Conservation (phyloP, 2,329 filamentous ascomycete genomes). For the Diaporthe ilicicola region DNA sequence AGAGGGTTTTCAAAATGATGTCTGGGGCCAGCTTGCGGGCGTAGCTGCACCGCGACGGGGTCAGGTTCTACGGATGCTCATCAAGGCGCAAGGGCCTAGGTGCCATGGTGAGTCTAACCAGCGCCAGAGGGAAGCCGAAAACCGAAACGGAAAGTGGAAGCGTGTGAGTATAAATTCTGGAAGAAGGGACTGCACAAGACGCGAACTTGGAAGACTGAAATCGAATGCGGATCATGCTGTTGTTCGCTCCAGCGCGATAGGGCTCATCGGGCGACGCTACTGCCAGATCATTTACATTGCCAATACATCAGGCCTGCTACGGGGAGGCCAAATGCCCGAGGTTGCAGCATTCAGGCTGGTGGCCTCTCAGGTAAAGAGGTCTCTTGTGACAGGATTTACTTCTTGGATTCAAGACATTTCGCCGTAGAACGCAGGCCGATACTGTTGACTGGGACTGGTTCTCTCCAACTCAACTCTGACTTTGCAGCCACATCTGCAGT, state of each 20-base stretch:
- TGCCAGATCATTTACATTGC: neutral
- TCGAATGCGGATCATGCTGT: neutral
- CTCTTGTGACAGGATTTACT: neutral
- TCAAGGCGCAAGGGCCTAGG: neutral
- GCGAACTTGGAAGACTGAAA: too few relatives aligned
- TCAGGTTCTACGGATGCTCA: neutral
- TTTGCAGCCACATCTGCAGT: too few relatives aligned
- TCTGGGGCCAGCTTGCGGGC: neutral
- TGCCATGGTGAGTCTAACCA: neutral
- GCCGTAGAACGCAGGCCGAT: neutral
- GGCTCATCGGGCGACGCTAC: neutral
- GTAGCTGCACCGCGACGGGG: neutral
- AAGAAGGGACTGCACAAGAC: neutral
- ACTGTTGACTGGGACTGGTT: neutral
- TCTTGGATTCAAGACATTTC: neutral
- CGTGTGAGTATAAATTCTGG: neutral
- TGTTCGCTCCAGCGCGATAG: too few relatives aligned
- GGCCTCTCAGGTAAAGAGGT: neutral
- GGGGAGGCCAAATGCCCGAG: neutral
- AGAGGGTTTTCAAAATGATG: constrained; percentile 27
- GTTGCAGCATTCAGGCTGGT: neutral
- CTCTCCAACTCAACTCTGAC: neutral
- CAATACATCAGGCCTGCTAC: neutral
- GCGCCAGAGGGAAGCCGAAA: neutral
- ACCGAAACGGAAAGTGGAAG: neutral